phyloP scores from a whole-genome alignment of 73 alveolate genomes.

The Paramecium primaurelia region DNA sequence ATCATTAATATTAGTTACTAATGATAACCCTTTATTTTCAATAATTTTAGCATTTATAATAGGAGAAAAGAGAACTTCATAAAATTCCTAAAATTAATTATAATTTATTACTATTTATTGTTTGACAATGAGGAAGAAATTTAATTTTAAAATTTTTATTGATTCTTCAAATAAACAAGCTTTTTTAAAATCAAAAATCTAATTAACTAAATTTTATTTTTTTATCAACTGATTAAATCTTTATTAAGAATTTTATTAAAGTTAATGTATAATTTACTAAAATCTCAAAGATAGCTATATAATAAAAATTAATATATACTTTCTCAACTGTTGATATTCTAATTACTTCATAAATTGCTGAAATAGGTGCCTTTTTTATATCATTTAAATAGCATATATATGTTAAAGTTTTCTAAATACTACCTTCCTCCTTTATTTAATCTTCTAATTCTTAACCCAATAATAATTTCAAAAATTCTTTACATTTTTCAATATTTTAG shows the following conservation, averaged over 20 bases:
- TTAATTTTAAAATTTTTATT: neutral
- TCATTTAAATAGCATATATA: neutral
- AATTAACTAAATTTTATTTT: neutral
- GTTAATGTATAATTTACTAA: neutral
- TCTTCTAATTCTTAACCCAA: neutral
- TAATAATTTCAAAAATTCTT: neutral
- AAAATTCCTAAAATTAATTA: neutral
- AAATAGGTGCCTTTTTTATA: neutral
- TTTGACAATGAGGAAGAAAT: neutral
- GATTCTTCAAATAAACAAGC: conserved; percentile 8
- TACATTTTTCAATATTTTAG: neutral
- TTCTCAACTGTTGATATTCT: neutral
- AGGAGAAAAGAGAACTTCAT: neutral
- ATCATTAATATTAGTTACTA: neutral
- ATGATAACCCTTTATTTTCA: neutral
- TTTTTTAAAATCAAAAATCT: neutral
- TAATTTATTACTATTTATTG: neutral
- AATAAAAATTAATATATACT: neutral
- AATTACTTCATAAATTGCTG: conserved; percentile 19
- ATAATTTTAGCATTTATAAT: neutral
- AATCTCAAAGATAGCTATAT: neutral
- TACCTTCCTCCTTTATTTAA: neutral
- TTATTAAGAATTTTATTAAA: neutral
- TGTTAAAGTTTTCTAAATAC: neutral
- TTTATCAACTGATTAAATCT: neutral